A percentile compares a stretch with the other conserved stretches of the same genome.
Conservation (phyloP, 345 rosid species). For the Cardamine resedifolia region DNA sequence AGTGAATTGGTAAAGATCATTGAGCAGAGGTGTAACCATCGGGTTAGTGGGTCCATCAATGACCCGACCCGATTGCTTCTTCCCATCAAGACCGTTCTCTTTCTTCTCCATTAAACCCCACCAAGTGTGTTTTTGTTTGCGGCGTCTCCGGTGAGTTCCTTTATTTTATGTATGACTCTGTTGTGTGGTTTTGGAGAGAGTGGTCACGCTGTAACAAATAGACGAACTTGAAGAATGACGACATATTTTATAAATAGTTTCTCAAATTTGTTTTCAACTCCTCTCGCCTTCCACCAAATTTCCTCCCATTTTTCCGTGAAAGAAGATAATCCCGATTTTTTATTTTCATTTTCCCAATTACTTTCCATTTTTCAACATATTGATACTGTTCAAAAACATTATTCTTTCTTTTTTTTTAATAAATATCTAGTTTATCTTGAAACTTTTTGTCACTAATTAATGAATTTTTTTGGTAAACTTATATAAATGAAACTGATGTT, state of each 20-base stretch:
- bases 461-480: too few species aligned
- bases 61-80: slow-evolving; percentile 41
- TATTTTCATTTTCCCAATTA: not conserved
- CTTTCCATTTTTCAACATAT: not conserved
- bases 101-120: slow-evolving; percentile 34
- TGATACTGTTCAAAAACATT: not conserved
- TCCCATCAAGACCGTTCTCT: slow-evolving; percentile 36
- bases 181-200: not conserved
- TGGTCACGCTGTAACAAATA: not conserved
- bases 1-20: slow-evolving; percentile 95
- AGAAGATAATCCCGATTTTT: not conserved
- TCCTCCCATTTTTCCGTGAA: not conserved
- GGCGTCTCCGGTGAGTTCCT: not conserved
- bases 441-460: not conserved
- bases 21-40: slow-evolving; percentile 91
- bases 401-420: too few species aligned
- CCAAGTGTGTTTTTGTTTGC: not conserved
- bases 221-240: not conserved
- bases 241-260: not conserved
- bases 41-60: slow-evolving; percentile 75
- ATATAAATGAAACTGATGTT: too few species aligned
- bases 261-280: not conserved
- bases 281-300: not conserved
- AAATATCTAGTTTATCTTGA: not conserved
- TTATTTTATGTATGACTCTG: not conserved